Evolutionary conservation across 345 rosid genomes (phyloP), one percentile per base, ranked within the genome.

Genomic region (Microcos paniculata): DNA sequence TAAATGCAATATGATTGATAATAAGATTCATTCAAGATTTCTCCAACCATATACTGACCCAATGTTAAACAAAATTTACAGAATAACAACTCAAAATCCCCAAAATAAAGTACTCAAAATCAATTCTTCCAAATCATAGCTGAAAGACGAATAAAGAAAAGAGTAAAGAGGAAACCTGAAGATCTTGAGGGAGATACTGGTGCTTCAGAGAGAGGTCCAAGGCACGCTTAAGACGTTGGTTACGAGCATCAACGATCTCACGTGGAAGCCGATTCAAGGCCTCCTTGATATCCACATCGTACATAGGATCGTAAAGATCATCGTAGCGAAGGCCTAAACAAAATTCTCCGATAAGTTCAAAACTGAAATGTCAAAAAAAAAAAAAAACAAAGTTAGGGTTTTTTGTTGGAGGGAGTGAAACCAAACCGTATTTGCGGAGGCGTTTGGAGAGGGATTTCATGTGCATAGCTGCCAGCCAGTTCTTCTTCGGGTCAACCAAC

Each of bases 191-290:
- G 38, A 96, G 98, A 82, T 92, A 92, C 86, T 90, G 86, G 80
- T 96, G 99, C 86, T 96, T 96, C 98, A 96, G 88, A 74, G 99
- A 96, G 73, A 96, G 98, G 80, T 96, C 99, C 90, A 93, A 90
- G 71, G 99, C 97, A 59, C 98, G 99, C 88, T 93, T 93, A 74
- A 96, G 92, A 13, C 97, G 99, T 92, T 96, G 98, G 81, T 88
- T 73, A 42, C 99, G 96, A 12, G 99, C 98, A 72, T 96, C 97
- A 19, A 96, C 88, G 38, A 96, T 78, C 88, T 96, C 98, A 52
- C 90, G 84, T 0, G 99, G 99, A 43, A 96, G 84, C 81, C 99
- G 89, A 81, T 88, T 84, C 70, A 96, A 82, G 0, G 99, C 98
- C 77, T 90, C 99, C 86, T 92, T 90, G 16, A 96, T 85, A 70